phyloP scores from a whole-genome alignment of 192 early-diverging fungal genomes.

The Coemansia sp. region DNA sequence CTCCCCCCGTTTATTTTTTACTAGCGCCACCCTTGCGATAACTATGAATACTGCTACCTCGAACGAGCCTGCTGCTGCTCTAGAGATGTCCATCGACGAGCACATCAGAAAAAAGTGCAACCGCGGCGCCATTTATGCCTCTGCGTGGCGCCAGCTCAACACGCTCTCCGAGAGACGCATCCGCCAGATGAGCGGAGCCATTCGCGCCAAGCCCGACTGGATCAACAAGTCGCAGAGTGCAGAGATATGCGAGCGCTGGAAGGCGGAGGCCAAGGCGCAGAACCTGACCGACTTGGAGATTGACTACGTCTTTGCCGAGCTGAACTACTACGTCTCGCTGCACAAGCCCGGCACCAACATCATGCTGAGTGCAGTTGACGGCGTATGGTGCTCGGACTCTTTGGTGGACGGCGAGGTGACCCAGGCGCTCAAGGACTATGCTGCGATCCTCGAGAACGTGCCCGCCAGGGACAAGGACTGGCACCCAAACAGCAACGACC shows the following conservation, averaged over 20 bases:
- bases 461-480: slow-evolving; percentile 40
- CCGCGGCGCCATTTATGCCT: slow-evolving; percentile 16
- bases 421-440: slow-evolving; percentile 23
- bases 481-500: slow-evolving; percentile 49
- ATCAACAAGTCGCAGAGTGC: slow-evolving; percentile 22
- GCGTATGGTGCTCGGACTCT: slow-evolving; percentile 40
- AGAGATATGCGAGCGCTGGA: slow-evolving; percentile 30
- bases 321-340: slow-evolving; percentile 37
- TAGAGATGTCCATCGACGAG: background rate
- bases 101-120: background rate
- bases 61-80: background rate
- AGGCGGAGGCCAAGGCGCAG: slow-evolving; percentile 18
- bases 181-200: slow-evolving; percentile 36
- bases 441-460: slow-evolving; percentile 38
- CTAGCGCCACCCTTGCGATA: background rate
- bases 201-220: slow-evolving; percentile 56
- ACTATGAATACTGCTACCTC: background rate
- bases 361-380: slow-evolving; percentile 29
- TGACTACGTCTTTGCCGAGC: slow-evolving; percentile 50
- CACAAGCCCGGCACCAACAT: slow-evolving; percentile 21
- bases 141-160: background rate
- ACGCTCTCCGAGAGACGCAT: slow-evolving; percentile 35
- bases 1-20: background rate
- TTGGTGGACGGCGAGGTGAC: slow-evolving; percentile 20
- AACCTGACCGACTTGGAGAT: slow-evolving; percentile 45